phyloP scores from a whole-genome alignment of 1,284 basidiomycete genomes.

The Cutaneotrichosporon cyanovorans region DNA sequence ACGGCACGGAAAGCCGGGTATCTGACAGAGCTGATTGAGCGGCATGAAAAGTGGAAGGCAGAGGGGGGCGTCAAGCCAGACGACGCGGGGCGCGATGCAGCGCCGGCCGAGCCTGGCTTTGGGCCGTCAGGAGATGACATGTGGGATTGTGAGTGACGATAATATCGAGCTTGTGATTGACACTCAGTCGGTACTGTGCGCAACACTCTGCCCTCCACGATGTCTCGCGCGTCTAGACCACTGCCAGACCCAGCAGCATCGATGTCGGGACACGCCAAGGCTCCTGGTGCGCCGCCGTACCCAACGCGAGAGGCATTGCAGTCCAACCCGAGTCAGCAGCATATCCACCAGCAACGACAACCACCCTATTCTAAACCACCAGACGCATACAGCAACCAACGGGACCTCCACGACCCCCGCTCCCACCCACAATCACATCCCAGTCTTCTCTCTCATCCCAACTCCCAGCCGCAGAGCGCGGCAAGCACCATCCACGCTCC shows the following conservation, averaged over 20 bases:
- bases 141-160: constrained; percentile 70
- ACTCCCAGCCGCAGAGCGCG: too few species aligned
- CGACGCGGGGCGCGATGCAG: constrained; percentile 45
- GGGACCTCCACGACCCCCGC: too few species aligned
- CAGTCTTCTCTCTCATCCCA: too few species aligned
- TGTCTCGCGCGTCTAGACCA: constrained; percentile 19
- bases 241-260: constrained; percentile 9
- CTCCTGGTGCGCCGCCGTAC: too few species aligned
- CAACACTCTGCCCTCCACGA: constrained; percentile 31
- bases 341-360: too few species aligned
- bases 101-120: constrained; percentile 17
- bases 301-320: too few species aligned
- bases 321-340: too few species aligned
- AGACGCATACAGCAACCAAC: neutral
- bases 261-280: neutral
- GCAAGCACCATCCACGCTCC: neutral
- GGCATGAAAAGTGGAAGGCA: constrained; percentile 82
- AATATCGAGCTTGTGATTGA: neutral
- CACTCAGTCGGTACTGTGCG: constrained; percentile 41
- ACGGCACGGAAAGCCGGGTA: constrained; percentile 91
- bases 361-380: neutral
- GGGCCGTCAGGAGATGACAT: constrained; percentile 70
- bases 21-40: constrained; percentile 88
- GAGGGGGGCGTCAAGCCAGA: constrained; percentile 72
- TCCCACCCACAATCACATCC: too few species aligned